phyloP scores from a whole-genome alignment of 192 early-diverging fungal genomes.

The Lunasporangiospora selenospora region DNA sequence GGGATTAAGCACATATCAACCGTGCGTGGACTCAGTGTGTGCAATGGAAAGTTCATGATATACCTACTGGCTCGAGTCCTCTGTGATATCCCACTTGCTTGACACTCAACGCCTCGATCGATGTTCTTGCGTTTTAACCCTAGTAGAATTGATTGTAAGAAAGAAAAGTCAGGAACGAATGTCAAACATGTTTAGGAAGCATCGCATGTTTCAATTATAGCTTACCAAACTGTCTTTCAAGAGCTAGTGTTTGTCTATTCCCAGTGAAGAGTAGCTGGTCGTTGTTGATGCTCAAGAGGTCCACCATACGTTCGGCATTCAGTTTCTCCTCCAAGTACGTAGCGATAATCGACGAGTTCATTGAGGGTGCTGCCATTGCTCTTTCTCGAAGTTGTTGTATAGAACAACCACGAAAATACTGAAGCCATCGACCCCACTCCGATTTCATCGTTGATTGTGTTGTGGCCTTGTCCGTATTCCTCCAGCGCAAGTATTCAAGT shows the following conservation, averaged over 20 bases:
- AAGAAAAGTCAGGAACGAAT: too few relatives aligned
- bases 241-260: background rate
- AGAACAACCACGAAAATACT: conserved; percentile 1
- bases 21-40: too few relatives aligned
- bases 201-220: too few relatives aligned
- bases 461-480: conserved; percentile 7
- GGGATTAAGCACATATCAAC: too few relatives aligned
- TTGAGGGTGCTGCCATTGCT: conserved; percentile 3
- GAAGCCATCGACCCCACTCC: conserved; percentile 3
- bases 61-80: too few relatives aligned
- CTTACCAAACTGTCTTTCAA: background rate
- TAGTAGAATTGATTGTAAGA: too few relatives aligned
- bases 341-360: background rate
- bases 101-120: too few relatives aligned
- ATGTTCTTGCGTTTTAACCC: too few relatives aligned
- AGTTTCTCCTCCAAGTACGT: conserved; percentile 2
- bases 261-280: background rate
- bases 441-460: background rate
- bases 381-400: background rate
- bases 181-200: too few relatives aligned
- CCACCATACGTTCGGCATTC: background rate
- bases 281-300: conserved; percentile 6
- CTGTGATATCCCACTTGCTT: too few relatives aligned
- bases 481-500: conserved; percentile 1
- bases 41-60: too few relatives aligned